phyloP scores from a whole-genome alignment of 2,329 filamentous ascomycete species.

The Alternaria tenuissima region DNA sequence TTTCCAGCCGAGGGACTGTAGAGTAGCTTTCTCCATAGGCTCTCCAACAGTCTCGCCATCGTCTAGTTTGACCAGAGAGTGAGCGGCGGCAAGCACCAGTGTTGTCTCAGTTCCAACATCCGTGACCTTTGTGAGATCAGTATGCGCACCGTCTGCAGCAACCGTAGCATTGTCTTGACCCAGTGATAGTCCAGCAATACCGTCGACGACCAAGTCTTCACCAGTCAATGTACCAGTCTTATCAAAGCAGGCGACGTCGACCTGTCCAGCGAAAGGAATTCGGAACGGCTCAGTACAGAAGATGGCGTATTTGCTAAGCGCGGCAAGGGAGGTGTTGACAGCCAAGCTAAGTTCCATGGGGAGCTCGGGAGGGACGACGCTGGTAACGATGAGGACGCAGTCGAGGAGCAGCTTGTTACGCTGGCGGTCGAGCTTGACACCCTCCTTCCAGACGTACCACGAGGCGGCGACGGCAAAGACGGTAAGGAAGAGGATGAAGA shows the following conservation, averaged over 20 bases:
- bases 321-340: slow-evolving; percentile 96
- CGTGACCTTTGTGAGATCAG: slow-evolving; percentile 74
- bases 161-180: slow-evolving; percentile 71
- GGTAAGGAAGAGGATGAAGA: slow-evolving; percentile 96
- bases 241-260: slow-evolving; percentile 97
- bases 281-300: slow-evolving; percentile 99
- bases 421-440: slow-evolving; percentile 92
- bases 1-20: slow-evolving; percentile 87
- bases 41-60: slow-evolving; percentile 98
- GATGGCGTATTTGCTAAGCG: slow-evolving; percentile 92
- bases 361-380: slow-evolving; percentile 96
- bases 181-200: slow-evolving; percentile 87
- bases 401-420: slow-evolving; percentile 96
- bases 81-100: slow-evolving; percentile 90
- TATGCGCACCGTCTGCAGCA: slow-evolving; percentile 84
- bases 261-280: slow-evolving; percentile 93
- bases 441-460: slow-evolving; percentile 99
- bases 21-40: slow-evolving; percentile 97
- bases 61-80: slow-evolving; percentile 94
- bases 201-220: slow-evolving; percentile 95
- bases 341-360: slow-evolving; percentile 98
- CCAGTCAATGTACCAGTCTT: slow-evolving; percentile 98
- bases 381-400: slow-evolving; percentile 96
- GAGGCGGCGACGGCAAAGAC: slow-evolving; percentile 97
- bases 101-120: slow-evolving; percentile 82